Conservation (phyloP, 352 stramenopile species). For the Pythium pectinolyticum region DNA sequence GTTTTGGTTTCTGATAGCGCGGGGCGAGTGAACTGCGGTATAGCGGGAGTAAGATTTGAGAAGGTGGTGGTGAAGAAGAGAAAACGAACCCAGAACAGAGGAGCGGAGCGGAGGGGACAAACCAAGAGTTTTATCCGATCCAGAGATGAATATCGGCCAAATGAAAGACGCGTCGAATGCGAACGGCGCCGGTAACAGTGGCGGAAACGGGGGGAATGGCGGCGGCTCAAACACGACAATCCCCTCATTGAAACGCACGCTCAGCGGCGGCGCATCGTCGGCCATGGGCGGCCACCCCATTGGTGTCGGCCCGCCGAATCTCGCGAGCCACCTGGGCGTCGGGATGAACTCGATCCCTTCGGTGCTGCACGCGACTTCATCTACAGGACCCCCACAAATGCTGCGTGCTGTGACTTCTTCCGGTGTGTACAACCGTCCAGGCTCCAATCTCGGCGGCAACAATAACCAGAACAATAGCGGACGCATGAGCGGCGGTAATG, state of each 20-base stretch:
- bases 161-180: slow-evolving; percentile 53
- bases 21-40: not conserved
- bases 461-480: slow-evolving; percentile 1
- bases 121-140: no score
- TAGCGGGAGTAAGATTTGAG: slow-evolving; percentile 29
- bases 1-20: slow-evolving; percentile 22
- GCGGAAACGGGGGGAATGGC: slow-evolving; percentile 41
- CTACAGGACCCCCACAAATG: slow-evolving; percentile 81
- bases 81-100: slow-evolving; percentile 2
- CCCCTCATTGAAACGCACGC: slow-evolving; percentile 83
- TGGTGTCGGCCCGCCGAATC: slow-evolving; percentile 35
- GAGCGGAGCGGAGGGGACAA: slow-evolving; percentile 1
- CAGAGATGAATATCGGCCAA: slow-evolving; percentile 66
- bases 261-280: slow-evolving; percentile 63
- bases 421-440: slow-evolving; percentile 74
- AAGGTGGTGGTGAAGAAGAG: slow-evolving; percentile 5
- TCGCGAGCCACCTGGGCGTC: slow-evolving; percentile 54
- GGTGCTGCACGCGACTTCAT: slow-evolving; percentile 64
- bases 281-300: slow-evolving; percentile 31
- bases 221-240: slow-evolving; percentile 54
- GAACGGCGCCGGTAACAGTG: slow-evolving; percentile 39
- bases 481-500: slow-evolving; percentile 9
- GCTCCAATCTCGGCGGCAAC: slow-evolving; percentile 10
- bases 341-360: slow-evolving; percentile 81
- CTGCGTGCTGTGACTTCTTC: slow-evolving; percentile 81